phyloP scores from a whole-genome alignment of 1,284 basidiomycete genomes.

The Schizophyllum amplum region DNA sequence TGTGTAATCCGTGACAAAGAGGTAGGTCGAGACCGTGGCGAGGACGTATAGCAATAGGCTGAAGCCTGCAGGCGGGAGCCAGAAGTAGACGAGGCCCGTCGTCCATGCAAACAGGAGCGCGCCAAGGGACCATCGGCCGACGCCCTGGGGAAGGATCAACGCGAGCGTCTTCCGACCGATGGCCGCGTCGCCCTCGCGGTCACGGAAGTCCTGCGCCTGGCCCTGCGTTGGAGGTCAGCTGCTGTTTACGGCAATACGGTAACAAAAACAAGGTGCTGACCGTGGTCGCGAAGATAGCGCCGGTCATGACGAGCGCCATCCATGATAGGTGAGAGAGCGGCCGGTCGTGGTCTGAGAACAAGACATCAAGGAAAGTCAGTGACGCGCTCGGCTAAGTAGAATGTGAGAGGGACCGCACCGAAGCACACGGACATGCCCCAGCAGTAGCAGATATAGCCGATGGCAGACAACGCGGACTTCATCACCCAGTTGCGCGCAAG shows the following conservation, averaged over 20 bases:
- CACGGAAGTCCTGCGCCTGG: slow-evolving; percentile 27
- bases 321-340: slow-evolving; percentile 14
- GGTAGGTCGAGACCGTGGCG: slow-evolving; percentile 5
- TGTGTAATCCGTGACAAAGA: slow-evolving; percentile 8
- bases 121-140: slow-evolving; percentile 15
- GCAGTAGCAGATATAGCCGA: slow-evolving; percentile 26
- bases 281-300: slow-evolving; percentile 22
- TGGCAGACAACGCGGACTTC: slow-evolving; percentile 23
- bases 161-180: slow-evolving; percentile 24
- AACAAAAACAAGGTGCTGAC: slow-evolving; percentile 9
- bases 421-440: slow-evolving; percentile 25
- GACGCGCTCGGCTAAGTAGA: not conserved
- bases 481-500: slow-evolving; percentile 21
- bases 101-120: slow-evolving; percentile 11
- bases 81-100: slow-evolving; percentile 9
- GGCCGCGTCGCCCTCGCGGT: slow-evolving; percentile 21
- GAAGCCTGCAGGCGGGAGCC: slow-evolving; percentile 11
- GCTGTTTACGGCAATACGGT: not conserved
- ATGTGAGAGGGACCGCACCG: slow-evolving; percentile 15
- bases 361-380: not conserved
- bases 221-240: slow-evolving; percentile 6
- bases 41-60: slow-evolving; percentile 6
- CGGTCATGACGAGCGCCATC: slow-evolving; percentile 18
- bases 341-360: slow-evolving; percentile 10
- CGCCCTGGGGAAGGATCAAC: slow-evolving; percentile 14